Base-by-base conservation (phyloP, 768 basidiomycete genomes). In the Termitomyces eurrhizus region DNA sequence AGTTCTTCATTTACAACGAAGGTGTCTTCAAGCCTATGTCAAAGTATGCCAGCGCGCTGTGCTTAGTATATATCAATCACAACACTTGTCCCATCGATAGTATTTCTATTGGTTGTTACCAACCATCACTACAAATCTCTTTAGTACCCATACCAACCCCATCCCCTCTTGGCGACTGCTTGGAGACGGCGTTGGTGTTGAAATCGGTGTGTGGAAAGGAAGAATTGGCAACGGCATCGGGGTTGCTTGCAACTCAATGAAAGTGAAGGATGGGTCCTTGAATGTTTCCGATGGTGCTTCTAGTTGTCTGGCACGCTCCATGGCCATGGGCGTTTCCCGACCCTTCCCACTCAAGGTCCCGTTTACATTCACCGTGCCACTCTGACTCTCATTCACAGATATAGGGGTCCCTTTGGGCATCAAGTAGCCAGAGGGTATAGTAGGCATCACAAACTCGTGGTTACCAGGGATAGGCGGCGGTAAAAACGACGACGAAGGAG, bases 401-500 rank as follows among this genome's bases (percentile, higher is more conserved):
- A 54, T 59, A 29, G 59, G 39, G 14, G 52, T 32, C 62, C 62
- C 59, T 14, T 57, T 45, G 50, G 60, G 24, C 4, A 55, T 44
- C 26, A 56, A 56, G 24, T 59, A 68, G 61, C 72, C 70, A 56
- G 69, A 58, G 6, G 77, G 74, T 4, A 78, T 72, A 0, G 78
- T 77, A 61, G 78, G 79, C 42, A 81, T 66, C 13, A 86, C 87
- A 67, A 87, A 89, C 67, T 90, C 88, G 76, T 89, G 87, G 35
- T 82, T 77, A 3, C 82, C 81, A 1, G 85, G 85, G 4, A 81
- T 77, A 4, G 89, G 88, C 4, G 89, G 89, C 2, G 89, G 86
- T 2, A 88, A 67, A 65, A 90, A 90, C 0, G 85, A 78, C 6
- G 85, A 87, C 0, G 84, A 83, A 3, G 89, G 89, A 0, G 85